Evolutionary conservation across 257 asterid species (phyloP).

Genomic region (Petrea volubilis): DNA sequence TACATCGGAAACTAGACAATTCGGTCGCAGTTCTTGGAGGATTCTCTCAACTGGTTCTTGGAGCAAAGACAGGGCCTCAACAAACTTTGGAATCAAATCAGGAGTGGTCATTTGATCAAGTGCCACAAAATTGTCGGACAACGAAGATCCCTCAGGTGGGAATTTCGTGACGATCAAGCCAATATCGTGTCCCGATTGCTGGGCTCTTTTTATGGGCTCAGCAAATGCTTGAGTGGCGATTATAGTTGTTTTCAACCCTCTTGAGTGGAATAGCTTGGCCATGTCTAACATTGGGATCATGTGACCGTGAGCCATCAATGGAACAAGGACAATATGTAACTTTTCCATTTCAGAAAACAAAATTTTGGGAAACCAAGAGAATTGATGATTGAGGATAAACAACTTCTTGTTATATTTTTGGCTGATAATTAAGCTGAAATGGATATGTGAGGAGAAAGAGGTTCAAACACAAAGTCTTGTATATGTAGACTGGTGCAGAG

Average conservation of each 20-base stretch:
- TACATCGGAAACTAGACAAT: conserved; percentile 48
- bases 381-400: background rate
- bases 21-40: conserved; percentile 26
- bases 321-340: conserved; percentile 40
- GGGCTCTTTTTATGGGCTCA: conserved; percentile 19
- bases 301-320: conserved; percentile 62
- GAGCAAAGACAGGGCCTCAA: conserved; percentile 30
- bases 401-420: background rate
- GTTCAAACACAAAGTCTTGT: background rate
- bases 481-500: background rate
- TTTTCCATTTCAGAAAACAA: conserved; percentile 19
- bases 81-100: background rate
- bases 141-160: conserved; percentile 38
- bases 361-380: background rate
- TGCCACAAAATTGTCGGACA: conserved; percentile 41
- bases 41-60: conserved; percentile 42
- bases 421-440: background rate
- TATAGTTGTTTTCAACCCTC: conserved; percentile 51
- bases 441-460: background rate
- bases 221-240: conserved; percentile 42
- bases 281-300: conserved; percentile 57
- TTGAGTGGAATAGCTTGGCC: conserved; percentile 57
- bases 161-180: conserved; percentile 28
- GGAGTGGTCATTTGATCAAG: conserved; percentile 29
- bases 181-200: conserved; percentile 32